Conservation (phyloP, 371 early-diverging fungal species). For the Sporodiniella umbellata region DNA sequence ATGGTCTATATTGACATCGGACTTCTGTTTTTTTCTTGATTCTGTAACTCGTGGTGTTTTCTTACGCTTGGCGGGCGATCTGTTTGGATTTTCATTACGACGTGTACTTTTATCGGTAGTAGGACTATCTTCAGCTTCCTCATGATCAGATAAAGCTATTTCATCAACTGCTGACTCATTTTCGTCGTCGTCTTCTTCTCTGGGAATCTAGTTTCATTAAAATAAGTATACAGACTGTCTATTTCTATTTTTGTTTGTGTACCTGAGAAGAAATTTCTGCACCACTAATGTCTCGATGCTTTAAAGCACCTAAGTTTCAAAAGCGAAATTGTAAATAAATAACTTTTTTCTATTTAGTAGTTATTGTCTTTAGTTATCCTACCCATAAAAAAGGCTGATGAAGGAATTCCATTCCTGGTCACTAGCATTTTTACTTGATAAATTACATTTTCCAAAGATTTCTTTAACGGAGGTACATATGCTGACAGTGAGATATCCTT, state of each 20-base stretch:
- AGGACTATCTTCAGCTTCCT: not conserved
- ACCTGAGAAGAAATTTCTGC: slow-evolving; percentile 74
- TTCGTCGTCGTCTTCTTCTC: slow-evolving; percentile 13
- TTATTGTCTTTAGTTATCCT: not conserved
- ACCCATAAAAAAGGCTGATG: slow-evolving; percentile 63
- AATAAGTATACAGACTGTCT: not conserved
- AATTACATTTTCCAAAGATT: slow-evolving; percentile 70
- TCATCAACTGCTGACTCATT: not conserved
- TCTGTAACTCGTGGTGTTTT: too few relatives aligned
- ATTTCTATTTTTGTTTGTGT: not conserved
- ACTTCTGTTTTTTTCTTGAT: not conserved
- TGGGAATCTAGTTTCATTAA: slow-evolving; percentile 14
- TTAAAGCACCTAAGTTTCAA: slow-evolving; percentile 64
- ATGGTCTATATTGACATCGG: not conserved
- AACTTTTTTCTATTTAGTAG: too few relatives aligned
- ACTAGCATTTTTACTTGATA: slow-evolving; percentile 76
- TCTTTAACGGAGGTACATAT: slow-evolving; percentile 70
- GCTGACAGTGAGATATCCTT: slow-evolving; percentile 59
- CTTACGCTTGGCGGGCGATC: not conserved
- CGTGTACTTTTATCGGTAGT: too few relatives aligned
- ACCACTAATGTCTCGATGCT: slow-evolving; percentile 74
- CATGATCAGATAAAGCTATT: not conserved
- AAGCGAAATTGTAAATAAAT: too few relatives aligned
- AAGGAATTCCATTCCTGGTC: slow-evolving; percentile 61
- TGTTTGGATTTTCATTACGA: too few relatives aligned